Evolutionary conservation across 345 rosid species (phyloP).

Genomic region (Sonneratia caseolaris): DNA sequence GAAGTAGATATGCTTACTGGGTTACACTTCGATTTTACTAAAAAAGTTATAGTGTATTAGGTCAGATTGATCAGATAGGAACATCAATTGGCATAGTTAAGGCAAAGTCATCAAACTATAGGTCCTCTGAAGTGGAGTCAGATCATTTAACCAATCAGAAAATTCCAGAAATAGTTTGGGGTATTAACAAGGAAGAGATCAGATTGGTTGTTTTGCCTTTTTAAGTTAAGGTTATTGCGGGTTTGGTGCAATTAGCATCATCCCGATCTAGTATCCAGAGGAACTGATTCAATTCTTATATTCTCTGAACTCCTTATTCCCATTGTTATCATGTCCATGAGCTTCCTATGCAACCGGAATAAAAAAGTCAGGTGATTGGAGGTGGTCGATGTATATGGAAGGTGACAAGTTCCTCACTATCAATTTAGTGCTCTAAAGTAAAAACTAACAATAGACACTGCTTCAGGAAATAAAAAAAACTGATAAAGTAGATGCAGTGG

Average conservation of each 20-base stretch:
- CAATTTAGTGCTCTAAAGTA: neutral
- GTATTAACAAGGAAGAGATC: neutral
- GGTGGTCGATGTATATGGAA: neutral
- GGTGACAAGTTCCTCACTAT: conserved; percentile 3
- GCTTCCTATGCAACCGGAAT: no score
- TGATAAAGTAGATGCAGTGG: neutral
- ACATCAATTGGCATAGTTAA: neutral
- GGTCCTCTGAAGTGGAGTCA: no score
- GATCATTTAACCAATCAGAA: no score
- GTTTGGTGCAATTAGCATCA: no score
- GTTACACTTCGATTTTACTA: no score
- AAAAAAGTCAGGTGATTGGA: neutral
- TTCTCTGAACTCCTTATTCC: no score
- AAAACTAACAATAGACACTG: neutral
- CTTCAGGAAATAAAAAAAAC: neutral
- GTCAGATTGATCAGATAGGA: neutral
- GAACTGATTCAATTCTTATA: no score
- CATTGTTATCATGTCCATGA: no score
- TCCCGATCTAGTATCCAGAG: no score
- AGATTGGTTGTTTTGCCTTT: neutral
- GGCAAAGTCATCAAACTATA: no score
- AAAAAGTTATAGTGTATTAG: neutral
- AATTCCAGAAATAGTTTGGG: no score
- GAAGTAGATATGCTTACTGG: no score
- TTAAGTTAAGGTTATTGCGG: neutral